phyloP scores from a whole-genome alignment of 805 yeast species.

The Lipomyces kockii region DNA sequence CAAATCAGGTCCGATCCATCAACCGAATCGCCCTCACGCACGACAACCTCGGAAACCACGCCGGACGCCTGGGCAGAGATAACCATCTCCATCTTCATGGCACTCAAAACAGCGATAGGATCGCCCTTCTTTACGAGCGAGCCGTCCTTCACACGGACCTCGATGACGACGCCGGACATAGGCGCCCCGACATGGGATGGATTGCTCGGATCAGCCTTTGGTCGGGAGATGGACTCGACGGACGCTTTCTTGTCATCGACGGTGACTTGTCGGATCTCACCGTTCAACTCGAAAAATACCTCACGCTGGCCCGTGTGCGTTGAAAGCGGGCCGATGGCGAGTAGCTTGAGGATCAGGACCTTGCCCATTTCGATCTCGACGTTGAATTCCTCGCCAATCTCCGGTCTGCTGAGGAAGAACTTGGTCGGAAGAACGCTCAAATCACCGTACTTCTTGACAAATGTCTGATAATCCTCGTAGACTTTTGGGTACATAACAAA shows the following conservation, averaged over 20 bases:
- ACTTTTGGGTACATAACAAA: conserved; percentile 99
- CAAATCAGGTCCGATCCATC: conserved; percentile 91
- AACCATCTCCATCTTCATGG: conserved; percentile 99
- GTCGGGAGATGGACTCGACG: conserved; percentile 81
- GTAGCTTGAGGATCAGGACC: conserved; percentile 83
- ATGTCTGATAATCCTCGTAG: conserved; percentile 81
- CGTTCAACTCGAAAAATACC: conserved; percentile 96
- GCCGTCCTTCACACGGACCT: conserved; percentile 87
- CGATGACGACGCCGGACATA: conserved; percentile 98
- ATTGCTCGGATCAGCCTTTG: conserved; percentile 86
- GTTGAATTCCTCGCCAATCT: conserved; percentile 82
- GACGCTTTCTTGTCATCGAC: conserved; percentile 87
- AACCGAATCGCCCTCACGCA: conserved; percentile 91
- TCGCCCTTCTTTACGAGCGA: conserved; percentile 94
- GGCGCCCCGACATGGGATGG: conserved; percentile 97
- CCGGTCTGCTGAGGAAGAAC: conserved; percentile 85
- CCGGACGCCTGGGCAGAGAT: conserved; percentile 91
- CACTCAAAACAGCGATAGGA: conserved; percentile 88
- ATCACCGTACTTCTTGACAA: conserved; percentile 82
- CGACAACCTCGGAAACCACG: conserved; percentile 71
- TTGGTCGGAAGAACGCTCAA: conserved; percentile 92
- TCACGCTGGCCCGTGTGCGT: conserved; percentile 88
- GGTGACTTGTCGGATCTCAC: conserved; percentile 95
- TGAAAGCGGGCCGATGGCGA: conserved; percentile 90
- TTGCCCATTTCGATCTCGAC: conserved; percentile 96